Percentiles rank a stretch among this genome's conserved stretches.
These are phyloP conservation scores for Melastoma malabathricum DNA, from an alignment of 345 rosid species.

Conservation along the genomic window DNA sequence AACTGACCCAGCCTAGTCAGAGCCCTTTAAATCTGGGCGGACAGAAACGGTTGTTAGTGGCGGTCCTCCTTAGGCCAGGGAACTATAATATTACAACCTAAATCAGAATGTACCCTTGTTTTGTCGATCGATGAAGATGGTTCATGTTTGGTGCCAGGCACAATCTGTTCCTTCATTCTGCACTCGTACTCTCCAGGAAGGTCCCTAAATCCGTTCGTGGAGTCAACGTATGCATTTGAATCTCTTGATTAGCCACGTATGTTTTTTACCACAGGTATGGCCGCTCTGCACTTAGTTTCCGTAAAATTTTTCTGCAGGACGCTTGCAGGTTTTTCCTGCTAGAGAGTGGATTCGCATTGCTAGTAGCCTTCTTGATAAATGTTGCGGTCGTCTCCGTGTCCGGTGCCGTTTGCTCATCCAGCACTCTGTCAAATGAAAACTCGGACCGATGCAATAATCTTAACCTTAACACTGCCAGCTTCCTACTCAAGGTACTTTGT, in stretches of 20 bases:
- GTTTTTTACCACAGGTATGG: not conserved
- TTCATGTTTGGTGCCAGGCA: constrained; percentile 1
- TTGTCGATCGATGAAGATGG: too few relatives aligned
- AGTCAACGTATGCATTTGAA: constrained; percentile 18
- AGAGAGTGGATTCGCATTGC: constrained; percentile 52
- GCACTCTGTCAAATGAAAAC: constrained; percentile 14
- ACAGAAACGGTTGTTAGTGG: too few relatives aligned
- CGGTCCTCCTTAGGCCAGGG: not conserved
- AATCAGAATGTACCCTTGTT: too few relatives aligned
- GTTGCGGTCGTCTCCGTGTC: constrained; percentile 42
- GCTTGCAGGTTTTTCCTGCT: constrained; percentile 49
- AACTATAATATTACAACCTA: too few relatives aligned
- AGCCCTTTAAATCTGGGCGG: too few relatives aligned
- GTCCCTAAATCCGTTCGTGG: constrained; percentile 34
- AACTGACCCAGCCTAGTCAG: too few relatives aligned
- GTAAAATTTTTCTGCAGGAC: constrained; percentile 14
- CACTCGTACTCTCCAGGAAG: constrained; percentile 22
- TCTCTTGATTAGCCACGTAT: not conserved
- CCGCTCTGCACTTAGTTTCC: not conserved
- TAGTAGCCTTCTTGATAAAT: constrained; percentile 52
- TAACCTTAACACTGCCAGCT: constrained; percentile 56
- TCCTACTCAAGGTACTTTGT: constrained; percentile 53
- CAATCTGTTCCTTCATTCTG: constrained; percentile 32
- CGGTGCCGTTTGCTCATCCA: constrained; percentile 31
- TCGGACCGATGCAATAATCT: constrained; percentile 29